phyloP scores from a whole-genome alignment of 2,329 filamentous ascomycete genomes.

The Aspergillus flavus region DNA sequence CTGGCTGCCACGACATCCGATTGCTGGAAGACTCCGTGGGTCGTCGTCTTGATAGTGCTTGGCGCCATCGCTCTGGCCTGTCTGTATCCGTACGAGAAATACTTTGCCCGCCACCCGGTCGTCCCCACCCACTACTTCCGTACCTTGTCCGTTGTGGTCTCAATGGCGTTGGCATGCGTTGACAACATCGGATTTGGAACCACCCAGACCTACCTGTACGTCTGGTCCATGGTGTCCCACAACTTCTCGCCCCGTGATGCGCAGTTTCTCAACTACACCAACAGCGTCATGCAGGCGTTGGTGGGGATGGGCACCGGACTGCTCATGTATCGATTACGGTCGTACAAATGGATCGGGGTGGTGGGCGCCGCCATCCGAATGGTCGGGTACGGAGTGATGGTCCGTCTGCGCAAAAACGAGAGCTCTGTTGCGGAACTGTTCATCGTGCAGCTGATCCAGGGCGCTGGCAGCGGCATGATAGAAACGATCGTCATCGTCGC shows the following conservation, averaged over 20 bases:
- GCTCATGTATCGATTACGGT: slow-evolving; percentile 46
- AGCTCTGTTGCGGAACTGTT: slow-evolving; percentile 52
- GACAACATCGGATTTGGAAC: slow-evolving; percentile 49
- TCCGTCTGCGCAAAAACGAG: slow-evolving; percentile 48
- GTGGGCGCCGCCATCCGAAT: slow-evolving; percentile 46
- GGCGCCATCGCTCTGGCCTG: slow-evolving; percentile 46
- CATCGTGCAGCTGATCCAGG: slow-evolving; percentile 52
- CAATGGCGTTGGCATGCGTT: slow-evolving; percentile 42
- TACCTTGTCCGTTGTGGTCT: slow-evolving; percentile 47
- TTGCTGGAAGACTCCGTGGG: slow-evolving; percentile 50
- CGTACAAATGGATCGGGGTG: slow-evolving; percentile 53
- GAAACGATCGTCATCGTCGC: slow-evolving; percentile 48
- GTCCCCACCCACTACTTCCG: slow-evolving; percentile 51
- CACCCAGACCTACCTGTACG: slow-evolving; percentile 54
- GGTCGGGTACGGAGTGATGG: slow-evolving; percentile 55
- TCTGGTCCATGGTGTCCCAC: slow-evolving; percentile 51
- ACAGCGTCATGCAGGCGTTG: slow-evolving; percentile 48
- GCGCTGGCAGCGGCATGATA: slow-evolving; percentile 52
- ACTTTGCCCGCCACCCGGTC: slow-evolving; percentile 48
- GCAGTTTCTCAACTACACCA: slow-evolving; percentile 46
- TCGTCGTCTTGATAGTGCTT: slow-evolving; percentile 49
- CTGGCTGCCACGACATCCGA: slow-evolving; percentile 46
- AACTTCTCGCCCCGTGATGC: slow-evolving; percentile 45
- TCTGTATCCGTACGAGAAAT: slow-evolving; percentile 54
- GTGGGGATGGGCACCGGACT: slow-evolving; percentile 44